A percentile compares a stretch with the other conserved stretches of the same genome.
Evolutionary conservation across 352 stramenopile genomes (phyloP).

Genomic region (Globisporangium echinulatum): DNA sequence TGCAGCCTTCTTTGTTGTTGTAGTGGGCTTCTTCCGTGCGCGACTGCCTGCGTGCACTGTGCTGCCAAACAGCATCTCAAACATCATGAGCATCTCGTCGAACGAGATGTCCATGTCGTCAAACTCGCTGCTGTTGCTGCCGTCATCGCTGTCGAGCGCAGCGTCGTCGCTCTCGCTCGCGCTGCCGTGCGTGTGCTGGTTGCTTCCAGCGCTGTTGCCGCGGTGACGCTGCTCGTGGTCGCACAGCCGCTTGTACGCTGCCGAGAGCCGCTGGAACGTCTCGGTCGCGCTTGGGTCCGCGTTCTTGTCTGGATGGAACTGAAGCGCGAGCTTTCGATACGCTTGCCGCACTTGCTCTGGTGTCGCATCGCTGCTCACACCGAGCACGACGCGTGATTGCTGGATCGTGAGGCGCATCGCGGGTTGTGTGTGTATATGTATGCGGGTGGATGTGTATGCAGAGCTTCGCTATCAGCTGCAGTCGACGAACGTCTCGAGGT

Average conservation of each 20-base stretch:
- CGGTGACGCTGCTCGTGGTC: conserved; percentile 30
- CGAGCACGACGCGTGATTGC: conserved; percentile 39
- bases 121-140: conserved; percentile 4
- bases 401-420: conserved; percentile 29
- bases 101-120: conserved; percentile 41
- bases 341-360: conserved; percentile 45
- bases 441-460: no score
- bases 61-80: conserved; percentile 60
- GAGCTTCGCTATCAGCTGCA: no score
- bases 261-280: conserved; percentile 64
- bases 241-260: conserved; percentile 64
- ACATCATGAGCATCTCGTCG: conserved; percentile 75
- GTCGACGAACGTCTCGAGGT: no score
- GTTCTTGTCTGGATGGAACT: conserved; percentile 75
- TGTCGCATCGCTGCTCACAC: conserved; percentile 27
- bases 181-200: background rate
- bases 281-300: conserved; percentile 43
- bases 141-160: conserved; percentile 19
- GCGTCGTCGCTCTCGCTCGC: conserved; percentile 16
- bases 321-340: conserved; percentile 56
- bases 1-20: conserved; percentile 5
- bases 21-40: background rate
- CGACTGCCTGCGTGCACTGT: background rate
- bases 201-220: background rate
- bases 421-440: no score